phyloP scores from a whole-genome alignment of 306 rosid species.

The Oxytropis ochrocephala region DNA sequence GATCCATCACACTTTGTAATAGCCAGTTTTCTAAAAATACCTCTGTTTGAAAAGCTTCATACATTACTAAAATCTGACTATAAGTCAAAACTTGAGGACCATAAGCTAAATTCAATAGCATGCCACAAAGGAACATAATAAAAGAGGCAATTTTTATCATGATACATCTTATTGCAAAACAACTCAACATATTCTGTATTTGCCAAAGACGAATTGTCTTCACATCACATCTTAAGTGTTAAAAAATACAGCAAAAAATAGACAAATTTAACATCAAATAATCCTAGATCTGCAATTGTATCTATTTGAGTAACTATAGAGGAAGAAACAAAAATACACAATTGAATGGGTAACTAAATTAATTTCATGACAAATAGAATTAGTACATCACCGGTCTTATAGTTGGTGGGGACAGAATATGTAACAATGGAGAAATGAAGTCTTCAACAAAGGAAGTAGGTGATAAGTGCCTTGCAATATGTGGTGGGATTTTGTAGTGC shows the following conservation, averaged over 20 bases:
- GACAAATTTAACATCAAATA: not conserved
- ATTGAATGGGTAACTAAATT: not conserved
- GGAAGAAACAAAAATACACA: conserved; percentile 4
- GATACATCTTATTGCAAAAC: not conserved
- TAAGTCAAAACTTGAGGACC: not conserved
- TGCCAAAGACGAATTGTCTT: not conserved
- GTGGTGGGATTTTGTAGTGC: conserved; percentile 64
- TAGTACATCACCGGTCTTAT: conserved; percentile 64
- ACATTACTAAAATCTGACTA: not conserved
- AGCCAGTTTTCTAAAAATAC: not conserved
- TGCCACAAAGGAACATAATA: not conserved
- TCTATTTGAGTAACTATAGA: not conserved
- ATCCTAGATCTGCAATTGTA: not conserved
- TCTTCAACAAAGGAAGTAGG: conserved; percentile 68
- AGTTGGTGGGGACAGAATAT: conserved; percentile 78
- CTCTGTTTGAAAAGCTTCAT: not conserved
- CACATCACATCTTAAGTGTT: not conserved
- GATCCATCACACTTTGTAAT: not conserved
- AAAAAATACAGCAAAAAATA: not conserved
- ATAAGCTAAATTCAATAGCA: not conserved
- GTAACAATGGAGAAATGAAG: conserved; percentile 67
- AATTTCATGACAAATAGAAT: conserved; percentile 1
- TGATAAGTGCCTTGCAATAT: conserved; percentile 71
- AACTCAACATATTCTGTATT: not conserved
- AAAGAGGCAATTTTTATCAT: not conserved